These are phyloP conservation scores for Cyberlindnera americana DNA, from an alignment of 805 yeast genomes.

Conservation along the genomic window DNA sequence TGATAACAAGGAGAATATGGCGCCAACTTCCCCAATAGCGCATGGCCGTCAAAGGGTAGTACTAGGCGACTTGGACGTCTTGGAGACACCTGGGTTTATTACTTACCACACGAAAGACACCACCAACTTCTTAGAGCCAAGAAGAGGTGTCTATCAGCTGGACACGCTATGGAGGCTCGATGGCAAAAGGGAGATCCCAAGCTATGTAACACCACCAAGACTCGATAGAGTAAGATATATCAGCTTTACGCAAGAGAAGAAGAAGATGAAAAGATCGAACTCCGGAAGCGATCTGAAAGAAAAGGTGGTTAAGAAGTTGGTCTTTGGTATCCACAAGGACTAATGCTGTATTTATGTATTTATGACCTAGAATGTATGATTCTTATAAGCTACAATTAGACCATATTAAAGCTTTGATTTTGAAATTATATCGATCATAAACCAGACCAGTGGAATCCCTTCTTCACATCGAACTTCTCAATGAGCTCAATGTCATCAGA, in stretches of 20 bases:
- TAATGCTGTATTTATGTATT: slow-evolving; percentile 1
- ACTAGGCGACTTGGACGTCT: slow-evolving; percentile 18
- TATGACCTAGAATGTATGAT: too few species aligned
- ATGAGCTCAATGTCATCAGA: slow-evolving; percentile 28
- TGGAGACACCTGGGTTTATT: slow-evolving; percentile 18
- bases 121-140: slow-evolving; percentile 1
- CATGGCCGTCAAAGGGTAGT: slow-evolving; percentile 2
- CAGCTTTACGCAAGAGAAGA: slow-evolving; percentile 17
- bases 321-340: slow-evolving; percentile 25
- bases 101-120: slow-evolving; percentile 11
- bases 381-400: too few species aligned
- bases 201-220: slow-evolving; percentile 28
- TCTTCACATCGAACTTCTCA: slow-evolving; percentile 26
- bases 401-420: too few species aligned
- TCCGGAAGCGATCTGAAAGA: slow-evolving; percentile 21
- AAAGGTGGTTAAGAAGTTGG: slow-evolving; percentile 24
- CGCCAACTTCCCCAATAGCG: slow-evolving; percentile 2
- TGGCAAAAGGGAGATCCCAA: slow-evolving; percentile 16
- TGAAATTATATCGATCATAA: not conserved
- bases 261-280: slow-evolving; percentile 22
- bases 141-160: slow-evolving; percentile 13
- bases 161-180: slow-evolving; percentile 19
- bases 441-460: slow-evolving; percentile 21
- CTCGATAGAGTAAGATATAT: slow-evolving; percentile 19
- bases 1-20: slow-evolving; percentile 20